Base-by-base conservation (phyloP, 805 yeast genomes). In the Starmerella etchellsii region DNA sequence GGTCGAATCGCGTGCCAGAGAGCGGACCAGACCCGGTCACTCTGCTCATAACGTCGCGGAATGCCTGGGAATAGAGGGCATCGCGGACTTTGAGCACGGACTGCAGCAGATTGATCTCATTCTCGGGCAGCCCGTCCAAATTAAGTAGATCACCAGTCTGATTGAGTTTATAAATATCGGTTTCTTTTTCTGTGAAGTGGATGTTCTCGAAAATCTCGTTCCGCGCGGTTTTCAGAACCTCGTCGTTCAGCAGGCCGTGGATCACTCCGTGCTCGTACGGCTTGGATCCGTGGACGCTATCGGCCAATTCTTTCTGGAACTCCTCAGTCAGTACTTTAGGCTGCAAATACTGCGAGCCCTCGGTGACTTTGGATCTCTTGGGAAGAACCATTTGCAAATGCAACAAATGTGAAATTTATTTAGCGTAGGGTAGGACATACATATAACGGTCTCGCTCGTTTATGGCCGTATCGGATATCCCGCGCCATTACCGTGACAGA, bases 211-310 rank as follows among this genome's bases (percentile, higher is more conserved):
- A 70, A 21, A 93, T 85, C 59, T 91, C 98, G 42, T 73, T 73
- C 37, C 97, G 71, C 1, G 93, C 97, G 24, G 71, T 69, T 47
- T 91, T 66, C 40, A 91, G 63, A 29, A 93, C 62, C 1, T 75
- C 72, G 49, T 88, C 94, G 56, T 87, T 74, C 31, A 91, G 68
- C 35, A 91, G 64, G 26, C 76, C 70, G 19, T 65, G 67, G 36
- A 91, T 79, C 13, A 85, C 76, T 2, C 97, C 96, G 87, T 96
- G 88, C 55, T 74, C 70, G 58, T 80, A 91, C 1, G 98, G 98
- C 48, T 73, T 67, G 2, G 93, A 74, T 7, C 63, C 60, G 1
- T 61, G 48, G 28, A 85, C 72, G n/a, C 44, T 27, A 3, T 15
- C 18, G 11, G 42, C 33, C 22, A 51, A 39, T 16, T 40, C 33